Conservation (phyloP, 257 asterid species). For the Fraxinus excelsior region DNA sequence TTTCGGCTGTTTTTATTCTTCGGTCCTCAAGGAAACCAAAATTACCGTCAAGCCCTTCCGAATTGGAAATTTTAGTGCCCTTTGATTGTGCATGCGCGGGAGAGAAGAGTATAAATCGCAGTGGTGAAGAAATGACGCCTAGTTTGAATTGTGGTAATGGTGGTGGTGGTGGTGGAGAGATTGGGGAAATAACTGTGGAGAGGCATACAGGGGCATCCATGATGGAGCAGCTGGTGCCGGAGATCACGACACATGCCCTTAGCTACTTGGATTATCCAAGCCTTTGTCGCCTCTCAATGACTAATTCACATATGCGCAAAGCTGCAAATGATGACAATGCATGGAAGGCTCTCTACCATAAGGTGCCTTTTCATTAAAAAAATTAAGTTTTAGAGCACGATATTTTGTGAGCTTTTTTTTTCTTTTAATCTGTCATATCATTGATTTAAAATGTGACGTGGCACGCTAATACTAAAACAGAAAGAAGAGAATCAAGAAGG, state of each 20-base stretch:
- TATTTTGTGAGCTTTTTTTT: background rate
- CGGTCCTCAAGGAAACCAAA: conserved; percentile 31
- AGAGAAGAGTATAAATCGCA: conserved; percentile 22
- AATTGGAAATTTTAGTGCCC: conserved; percentile 18
- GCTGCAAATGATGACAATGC: conserved; percentile 98
- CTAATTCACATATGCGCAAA: conserved; percentile 90
- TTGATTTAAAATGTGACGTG: background rate
- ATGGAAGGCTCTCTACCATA: conserved; percentile 92
- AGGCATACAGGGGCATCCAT: conserved; percentile 85
- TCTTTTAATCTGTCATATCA: background rate
- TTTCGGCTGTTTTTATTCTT: conserved; percentile 38
- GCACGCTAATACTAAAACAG: background rate
- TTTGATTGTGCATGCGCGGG: conserved; percentile 35
- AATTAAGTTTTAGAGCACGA: background rate
- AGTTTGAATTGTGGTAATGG: conserved; percentile 28
- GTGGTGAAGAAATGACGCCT: conserved; percentile 38
- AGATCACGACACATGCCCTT: conserved; percentile 92
- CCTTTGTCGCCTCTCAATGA: conserved; percentile 94
- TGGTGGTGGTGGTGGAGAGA: conserved; percentile 26
- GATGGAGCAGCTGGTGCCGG: conserved; percentile 99
- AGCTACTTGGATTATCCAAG: conserved; percentile 96
- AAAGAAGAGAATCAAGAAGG: background rate
- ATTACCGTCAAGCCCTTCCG: conserved; percentile 19
- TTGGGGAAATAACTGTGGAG: conserved; percentile 53
- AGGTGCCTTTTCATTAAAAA: conserved; percentile 45